A percentile compares a stretch with the other conserved stretches of the same genome.
Conservation (phyloP, 495 filamentous ascomycete species). For the Podospora sp. region DNA sequence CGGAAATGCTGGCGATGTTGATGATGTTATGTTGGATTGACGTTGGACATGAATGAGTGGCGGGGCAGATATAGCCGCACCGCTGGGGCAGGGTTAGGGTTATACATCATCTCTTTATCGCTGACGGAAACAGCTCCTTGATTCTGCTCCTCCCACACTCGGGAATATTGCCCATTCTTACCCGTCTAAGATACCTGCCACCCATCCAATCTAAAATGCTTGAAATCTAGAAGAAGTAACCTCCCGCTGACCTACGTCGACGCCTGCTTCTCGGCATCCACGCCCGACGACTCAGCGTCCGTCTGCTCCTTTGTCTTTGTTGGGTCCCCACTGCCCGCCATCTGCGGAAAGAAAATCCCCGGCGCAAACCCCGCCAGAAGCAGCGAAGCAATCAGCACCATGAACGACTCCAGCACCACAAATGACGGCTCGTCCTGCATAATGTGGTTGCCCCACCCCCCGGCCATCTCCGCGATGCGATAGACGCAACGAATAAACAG, state of each 20-base stretch:
- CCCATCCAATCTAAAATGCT: too few species aligned
- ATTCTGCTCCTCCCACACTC: neutral
- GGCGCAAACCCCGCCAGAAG: constrained; percentile 42
- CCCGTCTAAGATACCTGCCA: too few species aligned
- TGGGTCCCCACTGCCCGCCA: constrained; percentile 29
- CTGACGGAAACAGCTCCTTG: neutral
- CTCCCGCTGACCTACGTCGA: neutral
- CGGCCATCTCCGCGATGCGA: constrained; percentile 68
- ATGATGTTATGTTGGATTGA: neutral
- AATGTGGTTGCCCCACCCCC: constrained; percentile 66
- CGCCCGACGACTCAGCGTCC: constrained; percentile 12
- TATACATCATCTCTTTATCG: neutral
- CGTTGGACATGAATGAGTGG: neutral
- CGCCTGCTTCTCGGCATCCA: constrained; percentile 12
- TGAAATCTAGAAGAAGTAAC: too few species aligned
- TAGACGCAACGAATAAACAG: constrained; percentile 71
- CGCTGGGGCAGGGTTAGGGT: neutral
- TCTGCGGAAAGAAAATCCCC: constrained; percentile 46
- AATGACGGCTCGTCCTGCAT: constrained; percentile 70
- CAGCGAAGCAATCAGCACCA: constrained; percentile 42
- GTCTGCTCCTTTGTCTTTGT: constrained; percentile 2
- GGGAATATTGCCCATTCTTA: neutral
- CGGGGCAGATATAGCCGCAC: too few species aligned
- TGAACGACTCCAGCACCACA: constrained; percentile 59
- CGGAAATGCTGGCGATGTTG: neutral